Base-by-base conservation (phyloP, 2,329 filamentous ascomycete species). In the Ophiostoma sp. region DNA sequence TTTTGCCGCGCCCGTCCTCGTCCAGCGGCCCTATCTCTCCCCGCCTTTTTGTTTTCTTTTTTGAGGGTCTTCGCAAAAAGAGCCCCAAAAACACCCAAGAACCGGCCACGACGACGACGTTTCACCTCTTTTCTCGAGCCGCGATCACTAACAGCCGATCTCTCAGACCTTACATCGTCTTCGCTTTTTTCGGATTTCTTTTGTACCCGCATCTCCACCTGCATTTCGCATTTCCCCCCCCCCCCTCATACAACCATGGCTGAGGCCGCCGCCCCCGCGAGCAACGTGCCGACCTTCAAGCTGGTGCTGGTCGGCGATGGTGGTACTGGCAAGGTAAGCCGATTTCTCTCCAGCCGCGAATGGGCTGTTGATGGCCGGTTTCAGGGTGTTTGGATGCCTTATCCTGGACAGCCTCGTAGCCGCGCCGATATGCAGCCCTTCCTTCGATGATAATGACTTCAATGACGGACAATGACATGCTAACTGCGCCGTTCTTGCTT, bases 231-330 rank as follows among this genome's bases (percentile, higher is more conserved):
- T 50, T 55, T 45, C 6, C 12, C 33, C n/a, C 42, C 66, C 50
- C 48, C 31, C 64, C 48, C 68, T 17, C 73, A 72, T 71, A 77
- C 81, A 79, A 84, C 80, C 80, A 97, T 96, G 93, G 89, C 92
- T 85, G 83, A 86, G 78, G 80, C 81, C 77, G 79, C 73, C 19
- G 70, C 83, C 83, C 80, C 83, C 77, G 31, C 66, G 17, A 33
- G 42, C 66, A 78, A 78, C 76, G 81, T 87, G 78, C 94, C 95
- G 78, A 97, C 94, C 84, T 99, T 99, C 92, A 99, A 99, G 93
- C 93, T 99, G 81, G 96, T 99, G 84, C 94, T 99, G 86, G 96
- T 99, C 82, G 96, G 96, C 84, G 96, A 99, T 84, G 96, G 96
- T 86, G 96, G 96, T 90, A 99, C 96, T 81, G 96, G 96, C 87